These are phyloP conservation scores for Pseudognaphalium luteoalbum DNA, from an alignment of 129 eudicot genomes.

Conservation along the genomic window DNA sequence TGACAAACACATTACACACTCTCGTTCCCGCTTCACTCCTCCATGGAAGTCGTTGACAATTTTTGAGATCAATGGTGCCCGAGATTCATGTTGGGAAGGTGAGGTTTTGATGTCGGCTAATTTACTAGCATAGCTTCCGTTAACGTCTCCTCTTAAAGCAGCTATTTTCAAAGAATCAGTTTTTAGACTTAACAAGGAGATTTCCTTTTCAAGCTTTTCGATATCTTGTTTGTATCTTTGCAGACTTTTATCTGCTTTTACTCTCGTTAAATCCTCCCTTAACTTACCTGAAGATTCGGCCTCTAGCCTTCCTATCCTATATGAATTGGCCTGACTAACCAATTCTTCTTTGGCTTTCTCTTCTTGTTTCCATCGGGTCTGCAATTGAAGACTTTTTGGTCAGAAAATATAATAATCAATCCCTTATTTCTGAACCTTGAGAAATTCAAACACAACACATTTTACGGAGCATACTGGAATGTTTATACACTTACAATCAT, in stretches of 20 bases:
- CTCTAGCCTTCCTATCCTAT: slow-evolving; percentile 69
- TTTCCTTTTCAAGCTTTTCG: slow-evolving; percentile 69
- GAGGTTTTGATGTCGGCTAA: slow-evolving; percentile 38
- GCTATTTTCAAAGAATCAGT: slow-evolving; percentile 82
- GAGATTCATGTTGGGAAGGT: slow-evolving; percentile 38
- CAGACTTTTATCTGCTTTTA: slow-evolving; percentile 70
- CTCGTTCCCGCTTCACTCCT: slow-evolving; percentile 87
- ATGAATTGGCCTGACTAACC: slow-evolving; percentile 54
- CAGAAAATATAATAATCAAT: slow-evolving; percentile 29
- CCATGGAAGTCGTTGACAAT: slow-evolving; percentile 16
- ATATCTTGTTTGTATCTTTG: slow-evolving; percentile 75
- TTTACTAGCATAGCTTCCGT: slow-evolving; percentile 71
- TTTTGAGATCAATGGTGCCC: slow-evolving; percentile 31
- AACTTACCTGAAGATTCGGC: slow-evolving; percentile 66
- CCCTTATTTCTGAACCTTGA: neutral
- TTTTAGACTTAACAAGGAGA: slow-evolving; percentile 72
- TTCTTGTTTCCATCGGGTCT: slow-evolving; percentile 84
- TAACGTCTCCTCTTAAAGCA: slow-evolving; percentile 75
- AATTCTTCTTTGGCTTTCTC: slow-evolving; percentile 67
- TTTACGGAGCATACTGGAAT: neutral
- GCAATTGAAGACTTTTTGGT: slow-evolving; percentile 37
- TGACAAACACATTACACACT: slow-evolving; percentile 95
- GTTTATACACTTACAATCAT: neutral
- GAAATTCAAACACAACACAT: neutral
- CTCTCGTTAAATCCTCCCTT: slow-evolving; percentile 55